Evolutionary conservation across 2,329 filamentous ascomycete genomes (phyloP), one percentile per base, ranked within the genome.

Genomic region (Botrytis pseudocinerea): DNA sequence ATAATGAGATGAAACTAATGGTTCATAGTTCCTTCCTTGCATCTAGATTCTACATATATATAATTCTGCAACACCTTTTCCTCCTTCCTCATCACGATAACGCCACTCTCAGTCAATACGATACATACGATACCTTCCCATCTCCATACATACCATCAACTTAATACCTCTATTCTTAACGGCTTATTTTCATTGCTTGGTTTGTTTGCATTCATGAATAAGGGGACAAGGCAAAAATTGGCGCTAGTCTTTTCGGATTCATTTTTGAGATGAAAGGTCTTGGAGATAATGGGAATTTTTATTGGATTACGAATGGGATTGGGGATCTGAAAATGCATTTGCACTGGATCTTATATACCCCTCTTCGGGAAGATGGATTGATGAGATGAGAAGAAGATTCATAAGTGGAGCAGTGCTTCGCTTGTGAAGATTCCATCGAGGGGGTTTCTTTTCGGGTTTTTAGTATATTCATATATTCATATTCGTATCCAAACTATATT

Each of bases 11-110:
- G 3, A 70, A 63, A 25, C 57, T 63, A 62, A 70, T 22, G 9
- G 40, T 32, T 14, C 25, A 46, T 64, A 84, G 83, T 85, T 85
- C 77, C 78, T 85, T 66, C 83, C 83, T 70, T 84, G 83, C 78
- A 85, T 85, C 76, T 84, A 80, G 83, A 25, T 12, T 48, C 18
- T 35, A 20, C 3, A 35, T 22, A 51, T 14, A 51, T 38, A n/a
- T 51, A 20, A 7, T 42, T 62, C 38, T 61, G 28, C 12, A 20
- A 9, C 51, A n/a, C 10, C 38, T 22, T 40, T 14, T 38, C 20
- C 12, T 40, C 14, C 28, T 32, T 48, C 16, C 69, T 46, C 25
- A 5, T 40, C 18, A 42, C 10, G 40, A 44, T 28, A 10, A 62
- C 22, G 40, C 38, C 25, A 35, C 1, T n/a, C n/a, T 66, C 16